Conservation (phyloP, 306 rosid species). For the Luffa acutangula region DNA sequence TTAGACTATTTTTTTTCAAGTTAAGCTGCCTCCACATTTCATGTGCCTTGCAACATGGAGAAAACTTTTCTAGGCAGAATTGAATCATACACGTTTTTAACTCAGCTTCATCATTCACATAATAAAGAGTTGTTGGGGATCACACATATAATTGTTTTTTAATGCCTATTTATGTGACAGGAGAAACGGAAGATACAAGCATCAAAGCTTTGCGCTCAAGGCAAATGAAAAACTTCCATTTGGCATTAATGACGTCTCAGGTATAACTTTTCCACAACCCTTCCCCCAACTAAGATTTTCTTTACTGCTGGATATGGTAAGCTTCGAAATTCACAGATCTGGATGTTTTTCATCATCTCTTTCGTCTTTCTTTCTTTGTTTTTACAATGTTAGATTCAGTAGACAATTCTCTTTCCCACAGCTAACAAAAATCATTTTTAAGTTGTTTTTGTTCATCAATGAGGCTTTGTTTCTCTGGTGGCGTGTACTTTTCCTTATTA, state of each 20-base stretch:
- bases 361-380: not conserved
- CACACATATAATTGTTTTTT: not conserved
- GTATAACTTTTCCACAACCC: constrained; percentile 18
- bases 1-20: not conserved
- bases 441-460: not conserved
- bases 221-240: constrained; percentile 91
- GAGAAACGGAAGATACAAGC: constrained; percentile 57
- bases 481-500: not conserved
- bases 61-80: not conserved
- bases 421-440: not conserved
- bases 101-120: not conserved
- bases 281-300: not conserved
- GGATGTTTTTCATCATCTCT: not conserved
- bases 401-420: not conserved
- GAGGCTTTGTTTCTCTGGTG: not conserved
- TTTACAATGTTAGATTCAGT: not conserved
- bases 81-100: not conserved
- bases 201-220: constrained; percentile 60
- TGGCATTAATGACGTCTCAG: constrained; percentile 81
- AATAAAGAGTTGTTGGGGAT: not conserved
- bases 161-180: constrained; percentile 27
- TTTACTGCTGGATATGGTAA: not conserved
- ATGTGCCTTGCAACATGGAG: not conserved
- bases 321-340: not conserved
- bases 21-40: not conserved